Evolutionary conservation across 164 flowering plant species (phyloP), one percentile per base, ranked within the genome.

Genomic region (Liriodendron chinense): DNA sequence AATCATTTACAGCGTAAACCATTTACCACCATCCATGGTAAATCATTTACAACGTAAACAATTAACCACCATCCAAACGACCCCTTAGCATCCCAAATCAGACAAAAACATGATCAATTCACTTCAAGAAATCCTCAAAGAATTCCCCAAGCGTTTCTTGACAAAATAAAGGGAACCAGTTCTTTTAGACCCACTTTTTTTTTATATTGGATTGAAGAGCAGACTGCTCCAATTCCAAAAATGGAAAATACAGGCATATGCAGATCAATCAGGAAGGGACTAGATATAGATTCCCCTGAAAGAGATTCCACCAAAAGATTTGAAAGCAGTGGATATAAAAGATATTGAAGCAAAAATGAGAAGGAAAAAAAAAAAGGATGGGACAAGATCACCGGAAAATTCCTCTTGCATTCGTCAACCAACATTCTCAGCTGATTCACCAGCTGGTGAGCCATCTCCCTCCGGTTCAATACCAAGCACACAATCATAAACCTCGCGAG

Each of bases 401-500:
- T 85, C 76, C 90, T 82, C 80, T 86, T 91, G 84, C 89, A 92
- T 77, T 92, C 98, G 71, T 91, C 98, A 72, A 96, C 78, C 83
- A 88, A 79, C 78, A 86, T 57, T 72, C 84, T 88, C 9, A 96
- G 84, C 71, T 89, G 95, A 79, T 79, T 85, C 64, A 91, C 90
- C 81, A 92, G 77, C 81, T 85, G 93, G 72, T 85, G 86, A 57
- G 92, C 89, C 90, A 90, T 84, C 61, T 94, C 96, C 75, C 96
- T 85, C 66, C 90, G 86, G 74, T 86, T 90, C 80, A 87, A 82
- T 71, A 93, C 82, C 84, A 96, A 84, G 73, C 96, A 96, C 21
- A 91, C 96, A 74, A 88, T 84, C 75, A 96, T 72, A 82, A 94
- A 96, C 82, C 99, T 82, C 23, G 94, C 90, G 57, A 93, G 82